phyloP scores from a whole-genome alignment of 2,329 filamentous ascomycete species.

The Botrytis cinerea region DNA sequence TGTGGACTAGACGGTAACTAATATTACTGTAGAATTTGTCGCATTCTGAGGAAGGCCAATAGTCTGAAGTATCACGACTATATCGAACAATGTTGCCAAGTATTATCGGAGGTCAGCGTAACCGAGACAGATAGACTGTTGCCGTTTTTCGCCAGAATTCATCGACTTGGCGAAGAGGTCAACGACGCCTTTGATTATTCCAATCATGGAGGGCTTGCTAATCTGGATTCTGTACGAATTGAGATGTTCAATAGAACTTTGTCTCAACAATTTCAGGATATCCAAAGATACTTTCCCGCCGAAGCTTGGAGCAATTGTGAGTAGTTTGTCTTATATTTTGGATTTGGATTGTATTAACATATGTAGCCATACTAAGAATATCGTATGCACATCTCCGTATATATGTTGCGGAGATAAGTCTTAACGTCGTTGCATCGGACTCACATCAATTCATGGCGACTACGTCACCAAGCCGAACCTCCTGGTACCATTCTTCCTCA shows the following conservation, averaged over 20 bases:
- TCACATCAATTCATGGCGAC: background rate
- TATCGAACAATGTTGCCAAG: slow-evolving; percentile 34
- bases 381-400: slow-evolving; percentile 30
- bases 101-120: slow-evolving; percentile 28
- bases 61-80: slow-evolving; percentile 34
- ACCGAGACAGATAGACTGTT: slow-evolving; percentile 36
- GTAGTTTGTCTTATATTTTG: background rate
- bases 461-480: background rate
- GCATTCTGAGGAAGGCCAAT: slow-evolving; percentile 37
- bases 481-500: slow-evolving; percentile 32
- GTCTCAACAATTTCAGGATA: slow-evolving; percentile 32
- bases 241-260: slow-evolving; percentile 37
- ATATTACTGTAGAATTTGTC: slow-evolving; percentile 30
- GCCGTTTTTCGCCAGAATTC: slow-evolving; percentile 35
- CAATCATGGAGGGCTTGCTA: slow-evolving; percentile 26
- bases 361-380: background rate
- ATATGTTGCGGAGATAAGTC: slow-evolving; percentile 36
- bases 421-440: slow-evolving; percentile 31
- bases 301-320: slow-evolving; percentile 35
- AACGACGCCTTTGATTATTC: slow-evolving; percentile 38
- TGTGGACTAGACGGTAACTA: background rate
- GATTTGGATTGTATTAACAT: background rate
- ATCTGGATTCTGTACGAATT: slow-evolving; percentile 33
- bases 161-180: slow-evolving; percentile 37
- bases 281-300: slow-evolving; percentile 32